phyloP scores from a whole-genome alignment of 2,329 filamentous ascomycete genomes.

The Westerdykella aurantiaca region DNA sequence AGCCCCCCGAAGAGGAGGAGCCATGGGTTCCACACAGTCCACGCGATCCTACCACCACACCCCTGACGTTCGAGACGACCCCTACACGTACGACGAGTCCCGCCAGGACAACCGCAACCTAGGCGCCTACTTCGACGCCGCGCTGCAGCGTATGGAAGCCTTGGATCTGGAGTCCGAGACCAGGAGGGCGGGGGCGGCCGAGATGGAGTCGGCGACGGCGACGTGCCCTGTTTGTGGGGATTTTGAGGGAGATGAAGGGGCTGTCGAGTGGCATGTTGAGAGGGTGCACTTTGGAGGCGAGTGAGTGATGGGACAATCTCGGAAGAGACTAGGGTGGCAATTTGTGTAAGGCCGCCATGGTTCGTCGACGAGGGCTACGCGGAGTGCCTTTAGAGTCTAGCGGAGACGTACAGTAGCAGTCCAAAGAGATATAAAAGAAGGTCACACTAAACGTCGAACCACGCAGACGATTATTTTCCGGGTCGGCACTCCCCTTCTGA shows the following conservation, averaged over 20 bases:
- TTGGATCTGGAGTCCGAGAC: conserved; percentile 16
- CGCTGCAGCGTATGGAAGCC: conserved; percentile 14
- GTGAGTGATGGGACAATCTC: neutral
- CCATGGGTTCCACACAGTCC: conserved; percentile 8
- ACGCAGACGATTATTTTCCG: no score
- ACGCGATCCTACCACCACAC: no score
- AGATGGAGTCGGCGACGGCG: conserved; percentile 23
- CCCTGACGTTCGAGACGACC: no score
- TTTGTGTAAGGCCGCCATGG: no score
- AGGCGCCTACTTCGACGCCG: conserved; percentile 6
- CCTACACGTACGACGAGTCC: conserved; percentile 25
- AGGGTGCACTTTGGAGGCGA: conserved; percentile 44
- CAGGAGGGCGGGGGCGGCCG: conserved; percentile 18
- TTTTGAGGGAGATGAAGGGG: conserved; percentile 64
- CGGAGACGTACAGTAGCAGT: no score
- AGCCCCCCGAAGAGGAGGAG: conserved; percentile 22
- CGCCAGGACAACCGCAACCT: conserved; percentile 13
- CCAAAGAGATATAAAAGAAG: no score
- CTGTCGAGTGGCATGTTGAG: conserved; percentile 63
- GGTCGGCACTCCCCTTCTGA: no score
- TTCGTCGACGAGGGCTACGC: no score
- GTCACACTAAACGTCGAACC: no score
- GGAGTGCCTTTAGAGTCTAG: no score
- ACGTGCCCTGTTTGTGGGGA: conserved; percentile 59
- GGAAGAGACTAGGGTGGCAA: no score